Conservation (phyloP, 371 early-diverging fungal species). For the Syncephalastrum racemosum region DNA sequence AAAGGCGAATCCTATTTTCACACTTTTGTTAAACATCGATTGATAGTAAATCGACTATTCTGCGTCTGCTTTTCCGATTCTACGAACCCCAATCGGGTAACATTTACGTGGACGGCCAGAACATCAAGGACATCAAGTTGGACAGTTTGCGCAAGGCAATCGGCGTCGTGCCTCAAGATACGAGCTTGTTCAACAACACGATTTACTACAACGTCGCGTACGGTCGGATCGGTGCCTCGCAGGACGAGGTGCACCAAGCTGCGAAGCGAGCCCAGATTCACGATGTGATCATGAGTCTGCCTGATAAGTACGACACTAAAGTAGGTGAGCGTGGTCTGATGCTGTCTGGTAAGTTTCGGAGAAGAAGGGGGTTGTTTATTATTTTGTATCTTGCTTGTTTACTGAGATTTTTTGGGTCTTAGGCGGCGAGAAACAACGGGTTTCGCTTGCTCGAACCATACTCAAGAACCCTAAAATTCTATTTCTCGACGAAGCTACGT, state of each 20-base stretch:
- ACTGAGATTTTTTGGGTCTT: constrained; percentile 13
- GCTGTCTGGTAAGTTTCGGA: constrained; percentile 70
- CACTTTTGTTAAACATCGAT: not conserved
- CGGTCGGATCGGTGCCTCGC: constrained; percentile 60
- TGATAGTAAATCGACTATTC: constrained; percentile 73
- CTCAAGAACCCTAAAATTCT: constrained; percentile 76
- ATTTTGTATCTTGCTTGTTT: no score
- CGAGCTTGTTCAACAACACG: constrained; percentile 82
- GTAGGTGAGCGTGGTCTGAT: constrained; percentile 94
- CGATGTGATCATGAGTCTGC: constrained; percentile 62
- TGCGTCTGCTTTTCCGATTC: constrained; percentile 83
- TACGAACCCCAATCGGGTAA: constrained; percentile 78
- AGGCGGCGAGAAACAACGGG: constrained; percentile 95
- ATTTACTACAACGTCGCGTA: constrained; percentile 82
- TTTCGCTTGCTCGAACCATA: constrained; percentile 88
- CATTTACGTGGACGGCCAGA: constrained; percentile 79
- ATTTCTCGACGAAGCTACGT: constrained; percentile 78
- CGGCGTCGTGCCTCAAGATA: constrained; percentile 89
- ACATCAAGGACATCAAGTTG: constrained; percentile 66
- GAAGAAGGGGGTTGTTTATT: constrained; percentile 68
- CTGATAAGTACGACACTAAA: constrained; percentile 83
- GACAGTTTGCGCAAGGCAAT: constrained; percentile 74
- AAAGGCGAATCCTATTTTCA: no score
- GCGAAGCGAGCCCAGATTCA: constrained; percentile 85
- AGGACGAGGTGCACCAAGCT: constrained; percentile 69